Conservation (phyloP, 371 early-diverging fungal genomes). For the Sporodiniella umbellata region DNA sequence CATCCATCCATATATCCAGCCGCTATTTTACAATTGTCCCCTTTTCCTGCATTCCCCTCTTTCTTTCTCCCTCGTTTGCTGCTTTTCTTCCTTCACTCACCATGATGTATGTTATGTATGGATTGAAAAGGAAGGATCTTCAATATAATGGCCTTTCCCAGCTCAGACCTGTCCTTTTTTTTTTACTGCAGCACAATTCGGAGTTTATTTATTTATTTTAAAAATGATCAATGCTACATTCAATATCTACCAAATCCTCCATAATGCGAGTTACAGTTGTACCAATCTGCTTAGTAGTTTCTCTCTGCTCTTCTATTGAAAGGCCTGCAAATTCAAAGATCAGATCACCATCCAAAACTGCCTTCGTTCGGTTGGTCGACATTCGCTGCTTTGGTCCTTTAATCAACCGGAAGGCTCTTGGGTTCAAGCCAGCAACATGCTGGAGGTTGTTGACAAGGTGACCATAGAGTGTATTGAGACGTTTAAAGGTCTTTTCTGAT, state of each 20-base stretch:
- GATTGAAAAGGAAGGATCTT: slow-evolving; percentile 12
- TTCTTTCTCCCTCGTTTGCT: not conserved
- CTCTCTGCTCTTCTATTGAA: slow-evolving; percentile 69
- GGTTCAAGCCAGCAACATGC: slow-evolving; percentile 90
- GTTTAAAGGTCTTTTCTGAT: slow-evolving; percentile 87
- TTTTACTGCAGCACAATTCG: not conserved
- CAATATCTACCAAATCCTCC: slow-evolving; percentile 78
- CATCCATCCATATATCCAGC: slow-evolving; percentile 5
- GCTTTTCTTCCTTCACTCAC: not conserved
- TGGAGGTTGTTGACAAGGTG: slow-evolving; percentile 77
- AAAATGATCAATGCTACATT: slow-evolving; percentile 71
- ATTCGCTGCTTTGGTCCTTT: slow-evolving; percentile 62
- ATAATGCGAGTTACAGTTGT: slow-evolving; percentile 77
- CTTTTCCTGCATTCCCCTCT: not conserved
- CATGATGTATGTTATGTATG: slow-evolving; percentile 14
- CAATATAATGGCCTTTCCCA: not conserved
- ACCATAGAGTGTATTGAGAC: slow-evolving; percentile 72
- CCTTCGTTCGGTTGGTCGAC: slow-evolving; percentile 62
- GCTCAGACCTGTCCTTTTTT: not conserved
- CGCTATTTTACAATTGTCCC: not conserved
- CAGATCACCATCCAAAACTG: slow-evolving; percentile 85
- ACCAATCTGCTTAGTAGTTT: slow-evolving; percentile 88
- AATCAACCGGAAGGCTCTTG: slow-evolving; percentile 71
- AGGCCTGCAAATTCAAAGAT: slow-evolving; percentile 71
- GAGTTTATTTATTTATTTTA: slow-evolving; percentile 31